These are phyloP conservation scores for Cephaloascus fragrans DNA, from an alignment of 805 yeast genomes.

Conservation along the genomic window DNA sequence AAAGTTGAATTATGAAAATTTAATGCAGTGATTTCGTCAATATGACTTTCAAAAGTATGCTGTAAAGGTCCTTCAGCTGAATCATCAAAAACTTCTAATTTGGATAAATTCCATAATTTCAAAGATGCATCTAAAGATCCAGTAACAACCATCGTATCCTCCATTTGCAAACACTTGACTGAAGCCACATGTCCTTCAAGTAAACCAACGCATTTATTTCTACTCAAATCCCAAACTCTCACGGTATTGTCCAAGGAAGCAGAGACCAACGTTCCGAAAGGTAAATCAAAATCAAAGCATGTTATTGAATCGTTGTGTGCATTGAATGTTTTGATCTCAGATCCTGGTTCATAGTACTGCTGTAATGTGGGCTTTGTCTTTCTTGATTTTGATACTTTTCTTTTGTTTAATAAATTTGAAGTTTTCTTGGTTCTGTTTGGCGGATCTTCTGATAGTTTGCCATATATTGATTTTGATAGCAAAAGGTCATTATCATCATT, in stretches of 20 bases:
- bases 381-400: slow-evolving; percentile 13
- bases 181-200: slow-evolving; percentile 54
- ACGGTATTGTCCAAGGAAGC: slow-evolving; percentile 73
- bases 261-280: slow-evolving; percentile 68
- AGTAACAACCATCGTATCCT: slow-evolving; percentile 34
- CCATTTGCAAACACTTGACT: slow-evolving; percentile 51
- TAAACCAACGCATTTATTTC: slow-evolving; percentile 37
- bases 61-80: slow-evolving; percentile 21
- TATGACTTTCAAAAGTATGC: slow-evolving; percentile 50
- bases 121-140: slow-evolving; percentile 60
- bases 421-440: slow-evolving; percentile 13
- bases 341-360: slow-evolving; percentile 53
- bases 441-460: slow-evolving; percentile 25
- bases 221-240: slow-evolving; percentile 74
- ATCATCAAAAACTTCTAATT: slow-evolving; percentile 11
- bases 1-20: slow-evolving; percentile 42
- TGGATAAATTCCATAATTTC: slow-evolving; percentile 47
- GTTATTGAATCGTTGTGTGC: slow-evolving; percentile 47
- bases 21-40: slow-evolving; percentile 57
- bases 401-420: slow-evolving; percentile 5
- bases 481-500: slow-evolving; percentile 13
- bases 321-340: slow-evolving; percentile 35
- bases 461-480: slow-evolving; percentile 33
- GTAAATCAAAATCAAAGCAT: slow-evolving; percentile 59
- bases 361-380: slow-evolving; percentile 55